A percentile compares a stretch with the other conserved stretches of the same genome.
Conservation (phyloP, 2,329 filamentous ascomycete species). For the Hyphodiscus sp. region DNA sequence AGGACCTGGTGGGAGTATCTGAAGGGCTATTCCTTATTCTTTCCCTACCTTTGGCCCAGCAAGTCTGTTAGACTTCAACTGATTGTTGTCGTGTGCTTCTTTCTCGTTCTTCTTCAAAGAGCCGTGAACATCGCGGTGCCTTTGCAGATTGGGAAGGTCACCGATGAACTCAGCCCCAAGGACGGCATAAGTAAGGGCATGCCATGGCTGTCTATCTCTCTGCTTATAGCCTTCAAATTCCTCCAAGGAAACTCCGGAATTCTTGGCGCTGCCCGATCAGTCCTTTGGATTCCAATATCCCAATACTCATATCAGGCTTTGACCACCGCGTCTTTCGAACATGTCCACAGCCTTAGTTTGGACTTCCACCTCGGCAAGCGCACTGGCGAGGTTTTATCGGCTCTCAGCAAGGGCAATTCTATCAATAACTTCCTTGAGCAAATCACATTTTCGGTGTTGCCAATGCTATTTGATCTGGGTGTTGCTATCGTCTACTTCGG, state of each 20-base stretch:
- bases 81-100: slow-evolving; percentile 75
- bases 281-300: slow-evolving; percentile 92
- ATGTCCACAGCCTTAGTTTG: slow-evolving; percentile 89
- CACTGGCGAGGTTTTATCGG: slow-evolving; percentile 91
- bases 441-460: slow-evolving; percentile 90
- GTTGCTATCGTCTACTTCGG: slow-evolving; percentile 81
- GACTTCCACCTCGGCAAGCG: slow-evolving; percentile 97
- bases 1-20: slow-evolving; percentile 97
- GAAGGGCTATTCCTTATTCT: slow-evolving; percentile 85
- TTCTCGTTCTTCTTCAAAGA: slow-evolving; percentile 73
- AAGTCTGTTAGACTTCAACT: slow-evolving; percentile 70
- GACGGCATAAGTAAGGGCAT: slow-evolving; percentile 38
- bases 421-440: slow-evolving; percentile 97
- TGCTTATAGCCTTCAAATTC: slow-evolving; percentile 73
- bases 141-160: slow-evolving; percentile 71
- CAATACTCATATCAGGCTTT: slow-evolving; percentile 95
- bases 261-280: slow-evolving; percentile 72
- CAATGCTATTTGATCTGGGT: slow-evolving; percentile 86
- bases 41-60: slow-evolving; percentile 93
- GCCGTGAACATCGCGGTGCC: slow-evolving; percentile 83
- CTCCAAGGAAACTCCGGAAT: slow-evolving; percentile 86
- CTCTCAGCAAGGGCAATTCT: slow-evolving; percentile 89
- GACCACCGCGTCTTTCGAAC: slow-evolving; percentile 92
- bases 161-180: slow-evolving; percentile 60
- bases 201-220: slow-evolving; percentile 66